phyloP scores from a whole-genome alignment of 2,329 filamentous ascomycete species.

The Esteya vermicola region DNA sequence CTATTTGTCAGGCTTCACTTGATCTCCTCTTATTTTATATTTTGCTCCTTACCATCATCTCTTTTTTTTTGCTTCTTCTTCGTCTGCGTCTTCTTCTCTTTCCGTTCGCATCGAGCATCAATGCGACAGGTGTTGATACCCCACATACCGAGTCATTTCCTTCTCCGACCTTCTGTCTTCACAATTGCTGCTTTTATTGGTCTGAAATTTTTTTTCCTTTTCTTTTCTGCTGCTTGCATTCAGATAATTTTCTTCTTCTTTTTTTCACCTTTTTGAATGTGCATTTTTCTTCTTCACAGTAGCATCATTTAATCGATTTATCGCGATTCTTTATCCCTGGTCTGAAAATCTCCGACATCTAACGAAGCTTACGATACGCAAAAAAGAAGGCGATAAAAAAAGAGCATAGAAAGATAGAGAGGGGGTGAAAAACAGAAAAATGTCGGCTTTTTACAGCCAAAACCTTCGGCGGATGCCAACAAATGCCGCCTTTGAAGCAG shows the following conservation, averaged over 20 bases:
- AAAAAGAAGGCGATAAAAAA: too few relatives aligned
- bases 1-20: too few relatives aligned
- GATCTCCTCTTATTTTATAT: too few relatives aligned
- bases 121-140: too few relatives aligned
- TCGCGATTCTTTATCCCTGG: background rate
- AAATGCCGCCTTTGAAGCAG: background rate
- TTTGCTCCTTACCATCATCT: too few relatives aligned
- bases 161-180: too few relatives aligned
- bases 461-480: conserved; percentile 1
- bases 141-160: too few relatives aligned
- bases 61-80: too few relatives aligned
- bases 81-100: too few relatives aligned
- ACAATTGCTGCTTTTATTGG: background rate
- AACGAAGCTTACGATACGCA: background rate
- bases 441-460: background rate
- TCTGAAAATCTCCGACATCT: background rate
- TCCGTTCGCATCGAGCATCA: too few relatives aligned
- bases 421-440: background rate
- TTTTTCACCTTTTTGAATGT: background rate
- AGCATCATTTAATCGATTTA: background rate
- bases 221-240: background rate
- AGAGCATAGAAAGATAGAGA: too few relatives aligned
- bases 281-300: background rate
- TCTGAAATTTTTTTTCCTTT: background rate
- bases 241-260: background rate